Evolutionary conservation across 2,329 filamentous ascomycete species (phyloP), one percentile per base, ranked within the genome.

Genomic region (Aspergillus latus): DNA sequence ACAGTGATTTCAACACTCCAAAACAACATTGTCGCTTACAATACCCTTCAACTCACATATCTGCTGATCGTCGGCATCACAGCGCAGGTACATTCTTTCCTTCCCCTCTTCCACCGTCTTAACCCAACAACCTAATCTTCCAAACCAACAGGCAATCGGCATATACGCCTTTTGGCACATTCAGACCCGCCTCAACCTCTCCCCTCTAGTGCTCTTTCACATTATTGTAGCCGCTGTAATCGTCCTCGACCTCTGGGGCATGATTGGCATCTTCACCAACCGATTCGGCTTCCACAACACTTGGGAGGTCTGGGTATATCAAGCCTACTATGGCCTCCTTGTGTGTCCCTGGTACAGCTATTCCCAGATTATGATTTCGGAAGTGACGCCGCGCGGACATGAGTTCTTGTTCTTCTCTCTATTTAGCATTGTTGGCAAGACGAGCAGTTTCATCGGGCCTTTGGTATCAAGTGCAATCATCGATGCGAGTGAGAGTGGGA

Each of bases 301-400:
- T 5, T 83, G 79, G 79, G 81, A 83, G 65, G 74, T 82, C 45
- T 82, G 79, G 80, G 70, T 71, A 60, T 78, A 78, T 56, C 75
- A 78, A 68, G 74, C 70, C 7, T 86, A 85, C 61, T 88, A 88
- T 63, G 86, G 86, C 0, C 74, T 89, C 1, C 80, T 88, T 46
- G 83, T 88, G 5, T 87, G 85, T 60, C 85, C 86, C 0, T 88
- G 85, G 85, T 88, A 88, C 69, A 84, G 82, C 47, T 89, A 89
- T 70, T 84, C 81, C 0, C 86, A 88, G 67, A 88, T 86, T 64
- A 86, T 89, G 81, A 89, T 89, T 62, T 84, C 81, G 2, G 86
- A 88, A 62, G 84, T 89, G 2, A 88, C 85, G 0, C 86, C 86
- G 0, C 78, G 84, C 5, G 86, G 86, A 37, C 84, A 88, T 64